Conservation (phyloP, 768 basidiomycete genomes). For the Fibroporia radiculosa region DNA sequence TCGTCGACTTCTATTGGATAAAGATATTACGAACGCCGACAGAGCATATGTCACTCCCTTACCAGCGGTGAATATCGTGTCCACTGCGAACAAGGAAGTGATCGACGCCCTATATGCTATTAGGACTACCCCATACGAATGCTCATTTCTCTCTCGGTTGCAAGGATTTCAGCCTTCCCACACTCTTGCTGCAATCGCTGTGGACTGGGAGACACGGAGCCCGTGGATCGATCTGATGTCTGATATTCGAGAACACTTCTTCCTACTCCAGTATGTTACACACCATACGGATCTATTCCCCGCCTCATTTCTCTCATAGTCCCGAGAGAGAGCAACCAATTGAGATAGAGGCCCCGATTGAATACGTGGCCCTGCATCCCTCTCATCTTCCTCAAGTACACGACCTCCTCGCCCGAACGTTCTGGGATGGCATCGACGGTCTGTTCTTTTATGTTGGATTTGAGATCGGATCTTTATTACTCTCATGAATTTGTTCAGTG, state of each 20-base stretch:
- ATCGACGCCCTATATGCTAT: conserved; percentile 50
- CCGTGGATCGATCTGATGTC: conserved; percentile 74
- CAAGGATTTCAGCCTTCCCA: conserved; percentile 30
- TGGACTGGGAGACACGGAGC: conserved; percentile 66
- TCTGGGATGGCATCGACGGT: conserved; percentile 80
- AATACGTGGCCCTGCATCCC: conserved; percentile 51
- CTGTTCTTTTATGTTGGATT: conserved; percentile 8
- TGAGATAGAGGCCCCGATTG: conserved; percentile 45
- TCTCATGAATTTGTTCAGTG: conserved; percentile 34
- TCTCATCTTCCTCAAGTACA: conserved; percentile 65
- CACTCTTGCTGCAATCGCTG: conserved; percentile 38
- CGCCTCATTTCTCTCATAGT: conserved; percentile 27
- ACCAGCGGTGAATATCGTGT: conserved; percentile 18
- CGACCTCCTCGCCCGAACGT: conserved; percentile 55
- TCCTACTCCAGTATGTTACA: conserved; percentile 52
- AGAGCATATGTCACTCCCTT: conserved; percentile 28
- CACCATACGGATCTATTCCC: background rate
- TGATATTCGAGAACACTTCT: conserved; percentile 62
- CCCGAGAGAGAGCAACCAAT: conserved; percentile 41
- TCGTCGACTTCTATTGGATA: conserved; percentile 7
- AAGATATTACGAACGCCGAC: background rate
- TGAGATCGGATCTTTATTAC: background rate
- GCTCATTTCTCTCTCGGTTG: conserved; percentile 61
- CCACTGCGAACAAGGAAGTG: conserved; percentile 23
- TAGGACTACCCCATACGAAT: conserved; percentile 53